These are phyloP conservation scores for Chrysoporthe puriensis DNA, from an alignment of 2,329 filamentous ascomycete species.

Conservation along the genomic window DNA sequence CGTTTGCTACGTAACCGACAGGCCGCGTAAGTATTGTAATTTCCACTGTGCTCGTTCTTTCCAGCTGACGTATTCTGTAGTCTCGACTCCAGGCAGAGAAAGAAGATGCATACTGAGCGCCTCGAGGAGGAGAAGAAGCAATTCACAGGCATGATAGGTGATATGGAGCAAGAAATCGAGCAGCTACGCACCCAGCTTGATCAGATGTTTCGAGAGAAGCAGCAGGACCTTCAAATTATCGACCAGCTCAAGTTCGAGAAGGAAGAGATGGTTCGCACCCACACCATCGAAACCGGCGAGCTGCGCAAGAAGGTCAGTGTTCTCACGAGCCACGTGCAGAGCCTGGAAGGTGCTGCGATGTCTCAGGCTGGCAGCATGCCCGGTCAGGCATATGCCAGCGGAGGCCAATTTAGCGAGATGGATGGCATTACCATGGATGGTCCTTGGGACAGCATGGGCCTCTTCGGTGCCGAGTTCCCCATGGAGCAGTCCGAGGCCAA, in stretches of 20 bases:
- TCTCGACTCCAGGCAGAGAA: slow-evolving; percentile 93
- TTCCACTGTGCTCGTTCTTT: slow-evolving; percentile 28
- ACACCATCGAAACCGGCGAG: slow-evolving; percentile 88
- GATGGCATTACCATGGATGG: slow-evolving; percentile 80
- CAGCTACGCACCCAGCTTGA: slow-evolving; percentile 71
- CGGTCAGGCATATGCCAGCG: slow-evolving; percentile 45
- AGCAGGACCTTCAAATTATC: slow-evolving; percentile 75
- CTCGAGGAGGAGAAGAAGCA: slow-evolving; percentile 97
- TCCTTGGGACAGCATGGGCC: slow-evolving; percentile 78
- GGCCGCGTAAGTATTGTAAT: slow-evolving; percentile 76
- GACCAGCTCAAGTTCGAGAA: slow-evolving; percentile 82
- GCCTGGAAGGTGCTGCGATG: slow-evolving; percentile 67
- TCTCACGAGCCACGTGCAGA: slow-evolving; percentile 72
- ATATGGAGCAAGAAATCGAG: slow-evolving; percentile 77
- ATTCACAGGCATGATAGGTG: slow-evolving; percentile 74
- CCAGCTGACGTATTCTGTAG: slow-evolving; percentile 48
- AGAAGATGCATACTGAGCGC: slow-evolving; percentile 97
- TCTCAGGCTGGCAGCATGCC: slow-evolving; percentile 31
- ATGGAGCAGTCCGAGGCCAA: slow-evolving; percentile 64
- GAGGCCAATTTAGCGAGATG: slow-evolving; percentile 76
- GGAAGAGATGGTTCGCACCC: slow-evolving; percentile 83
- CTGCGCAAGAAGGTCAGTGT: slow-evolving; percentile 91
- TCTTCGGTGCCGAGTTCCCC: slow-evolving; percentile 71
- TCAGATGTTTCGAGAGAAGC: slow-evolving; percentile 72
- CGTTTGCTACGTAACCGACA: slow-evolving; percentile 91